Base-by-base conservation (phyloP, 2,329 filamentous ascomycete genomes). In the Pseudogymnoascus sp. region DNA sequence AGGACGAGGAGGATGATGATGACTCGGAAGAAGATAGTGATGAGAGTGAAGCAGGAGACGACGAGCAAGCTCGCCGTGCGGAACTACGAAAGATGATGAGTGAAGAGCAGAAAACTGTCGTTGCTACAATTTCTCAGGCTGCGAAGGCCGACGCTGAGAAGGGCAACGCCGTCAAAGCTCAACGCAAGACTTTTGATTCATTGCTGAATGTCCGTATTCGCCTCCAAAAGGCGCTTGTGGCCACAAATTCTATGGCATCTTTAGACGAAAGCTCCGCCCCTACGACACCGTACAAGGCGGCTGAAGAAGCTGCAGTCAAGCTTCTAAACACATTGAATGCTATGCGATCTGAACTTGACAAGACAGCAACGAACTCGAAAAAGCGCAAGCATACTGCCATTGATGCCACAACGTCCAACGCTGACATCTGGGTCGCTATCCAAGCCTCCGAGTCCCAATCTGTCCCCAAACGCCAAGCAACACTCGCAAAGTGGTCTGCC, bases 141-240 rank as follows among this genome's bases (percentile, higher is more conserved):
- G 85, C 85, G 59, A 86, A 87, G 69, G 84, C 84, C 60, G 94
- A 97, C 71, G 85, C 88, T 4, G 84, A 87, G 41, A 97, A 97
- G 74, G 94, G 94, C 11, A 76, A 82, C 60, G 93, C 93, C 0
- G 90, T 99, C 37, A 93, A 91, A 68, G 79, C 86, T 62, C 94
- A 99, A 75, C 85, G 91, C 59, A 87, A 87, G 64, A 85, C 87
- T 0, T 99, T 96, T 70, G 93, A 97, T 67, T 84, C 89, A 0
- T 82, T 97, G 0, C 81, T 99, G 32, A 96, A 96, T 74, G 83
- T 91, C 12, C 86, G 94, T 18, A 97, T 99, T 70, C 89, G 93
- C 63, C 77, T 99, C 16, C 95, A 99, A 73, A 97, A 97, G 73
- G 91, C 90, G 1, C 76, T 99, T 12, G 82, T 94, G 14, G 87